Base-by-base conservation (phyloP, 225 moss, liverwort and hornwort species). In the Pseudisothecium myosuroides region DNA sequence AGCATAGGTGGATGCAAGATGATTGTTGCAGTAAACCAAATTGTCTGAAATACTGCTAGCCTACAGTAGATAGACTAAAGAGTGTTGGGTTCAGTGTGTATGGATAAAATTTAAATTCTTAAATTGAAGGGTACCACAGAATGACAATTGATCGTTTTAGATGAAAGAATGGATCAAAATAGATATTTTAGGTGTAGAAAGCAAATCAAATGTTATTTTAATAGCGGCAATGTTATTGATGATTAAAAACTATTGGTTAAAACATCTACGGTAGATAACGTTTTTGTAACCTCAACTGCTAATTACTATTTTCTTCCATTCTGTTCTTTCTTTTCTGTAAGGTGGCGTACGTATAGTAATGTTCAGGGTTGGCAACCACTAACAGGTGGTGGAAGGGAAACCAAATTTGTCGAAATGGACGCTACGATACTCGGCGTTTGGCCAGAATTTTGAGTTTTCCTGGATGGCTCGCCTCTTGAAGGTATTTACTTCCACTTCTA, bases 391-490 rank as follows among this genome's bases (percentile, higher is more conserved):
- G 77, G 92, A 96, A 80, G 95, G 92, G 87, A 91, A 96, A 85
- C 97, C 99, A 80, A 96, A 95, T 90, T 86, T 96, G 88, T 99
- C 99, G 61, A 96, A 92, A 92, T 99, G 99, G 99, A 97, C 96
- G 76, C 90, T 99, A 80, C 96, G 94, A 47, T 96, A 96, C 77
- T 87, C 91, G 73, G 96, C 95, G 76, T 96, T 99, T 93, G 99
- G 99, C 58, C 99, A 96, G 88, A 92, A 93, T 34, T 95, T 96
- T 63, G 97, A 99, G 88, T 99, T 99, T 87, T 97, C 99, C 56
- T 99, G 99, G 99, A 83, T 97, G 89, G 93, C 99, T 90, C 95
- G 97, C 67, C 96, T 96, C 81, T 87, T 99, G 83, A 97, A 96
- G 97, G 98, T 98, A 83, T 67, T 26, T 69, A n/a, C 72, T 89